These are phyloP conservation scores for Chenopodium formosanum DNA, from an alignment of 148 eudicot species.

Conservation along the genomic window DNA sequence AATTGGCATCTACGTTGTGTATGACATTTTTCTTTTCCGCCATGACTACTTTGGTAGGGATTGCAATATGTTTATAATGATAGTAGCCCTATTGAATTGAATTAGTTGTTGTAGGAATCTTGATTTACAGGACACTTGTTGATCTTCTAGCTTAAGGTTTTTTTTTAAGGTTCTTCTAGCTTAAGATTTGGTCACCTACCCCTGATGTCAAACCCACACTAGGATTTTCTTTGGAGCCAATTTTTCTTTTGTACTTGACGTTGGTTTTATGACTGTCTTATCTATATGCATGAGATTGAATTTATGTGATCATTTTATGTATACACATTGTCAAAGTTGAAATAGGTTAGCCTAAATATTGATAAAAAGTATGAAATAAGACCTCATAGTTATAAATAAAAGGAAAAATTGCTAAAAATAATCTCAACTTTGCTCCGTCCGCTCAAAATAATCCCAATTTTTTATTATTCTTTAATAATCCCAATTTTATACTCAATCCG, in stretches of 20 bases:
- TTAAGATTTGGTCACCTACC: slow-evolving; percentile 25
- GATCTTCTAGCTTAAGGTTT: slow-evolving; percentile 34
- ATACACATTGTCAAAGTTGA: no score
- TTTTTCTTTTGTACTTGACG: slow-evolving; percentile 24
- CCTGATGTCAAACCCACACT: slow-evolving; percentile 13
- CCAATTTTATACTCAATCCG: no score
- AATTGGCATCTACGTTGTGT: slow-evolving; percentile 12
- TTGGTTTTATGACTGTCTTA: slow-evolving; percentile 40
- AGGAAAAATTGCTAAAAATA: no score
- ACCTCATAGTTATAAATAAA: no score
- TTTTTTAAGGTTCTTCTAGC: no score
- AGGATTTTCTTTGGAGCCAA: slow-evolving; percentile 36
- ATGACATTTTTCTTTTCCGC: slow-evolving; percentile 38
- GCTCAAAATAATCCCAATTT: no score
- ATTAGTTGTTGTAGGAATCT: slow-evolving; percentile 4
- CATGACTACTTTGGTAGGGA: slow-evolving; percentile 39
- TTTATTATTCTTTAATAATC: no score
- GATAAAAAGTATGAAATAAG: no score
- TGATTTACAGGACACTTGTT: slow-evolving; percentile 47
- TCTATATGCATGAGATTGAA: slow-evolving; percentile 37
- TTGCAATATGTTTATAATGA: slow-evolving; percentile 32
- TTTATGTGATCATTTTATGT: neutral
- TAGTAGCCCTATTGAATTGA: slow-evolving; percentile 11
- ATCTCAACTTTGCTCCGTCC: no score
- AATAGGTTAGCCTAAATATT: no score